Evolutionary conservation across 176 grass and related monocot species (phyloP).

Genomic region (Raddia guianensis): DNA sequence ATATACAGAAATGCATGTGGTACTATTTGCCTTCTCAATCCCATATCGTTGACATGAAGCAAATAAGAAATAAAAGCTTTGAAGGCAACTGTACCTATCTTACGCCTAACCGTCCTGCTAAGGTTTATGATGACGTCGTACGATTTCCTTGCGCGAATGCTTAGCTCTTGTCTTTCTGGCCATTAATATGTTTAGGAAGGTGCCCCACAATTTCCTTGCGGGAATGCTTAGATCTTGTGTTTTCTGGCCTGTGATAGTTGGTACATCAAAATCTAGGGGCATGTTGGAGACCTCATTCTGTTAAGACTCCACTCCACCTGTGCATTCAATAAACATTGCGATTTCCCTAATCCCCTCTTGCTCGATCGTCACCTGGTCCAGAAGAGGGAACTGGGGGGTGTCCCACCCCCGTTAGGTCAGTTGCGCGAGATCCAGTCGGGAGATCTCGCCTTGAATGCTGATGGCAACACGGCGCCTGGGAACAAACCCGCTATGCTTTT

Average conservation of each 20-base stretch:
- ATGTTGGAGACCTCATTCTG: background rate
- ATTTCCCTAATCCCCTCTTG: slow-evolving; percentile 6
- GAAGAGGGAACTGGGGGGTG: background rate
- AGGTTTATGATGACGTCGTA: background rate
- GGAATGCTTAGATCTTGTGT: background rate
- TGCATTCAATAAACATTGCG: slow-evolving; percentile 3
- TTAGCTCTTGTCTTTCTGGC: too few species aligned
- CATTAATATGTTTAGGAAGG: too few species aligned
- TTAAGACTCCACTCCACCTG: background rate
- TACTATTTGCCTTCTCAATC: slow-evolving; percentile 22
- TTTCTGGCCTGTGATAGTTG: background rate
- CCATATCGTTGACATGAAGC: slow-evolving; percentile 37
- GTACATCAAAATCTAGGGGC: background rate
- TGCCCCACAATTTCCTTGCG: too few species aligned
- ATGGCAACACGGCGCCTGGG: slow-evolving; percentile 30
- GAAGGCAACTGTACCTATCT: slow-evolving; percentile 17
- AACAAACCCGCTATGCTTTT: slow-evolving; percentile 41
- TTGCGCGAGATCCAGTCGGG: slow-evolving; percentile 32
- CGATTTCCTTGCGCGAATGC: background rate
- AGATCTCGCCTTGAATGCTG: slow-evolving; percentile 51
- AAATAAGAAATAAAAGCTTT: slow-evolving; percentile 25
- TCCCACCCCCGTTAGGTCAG: slow-evolving; percentile 34
- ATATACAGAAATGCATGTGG: slow-evolving; percentile 39
- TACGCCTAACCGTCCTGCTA: background rate
- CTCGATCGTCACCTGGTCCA: slow-evolving; percentile 1